Percentiles rank a stretch among this genome's conserved stretches.
Conservation (phyloP, 2,329 filamentous ascomycete species). For the Nemania abortiva region DNA sequence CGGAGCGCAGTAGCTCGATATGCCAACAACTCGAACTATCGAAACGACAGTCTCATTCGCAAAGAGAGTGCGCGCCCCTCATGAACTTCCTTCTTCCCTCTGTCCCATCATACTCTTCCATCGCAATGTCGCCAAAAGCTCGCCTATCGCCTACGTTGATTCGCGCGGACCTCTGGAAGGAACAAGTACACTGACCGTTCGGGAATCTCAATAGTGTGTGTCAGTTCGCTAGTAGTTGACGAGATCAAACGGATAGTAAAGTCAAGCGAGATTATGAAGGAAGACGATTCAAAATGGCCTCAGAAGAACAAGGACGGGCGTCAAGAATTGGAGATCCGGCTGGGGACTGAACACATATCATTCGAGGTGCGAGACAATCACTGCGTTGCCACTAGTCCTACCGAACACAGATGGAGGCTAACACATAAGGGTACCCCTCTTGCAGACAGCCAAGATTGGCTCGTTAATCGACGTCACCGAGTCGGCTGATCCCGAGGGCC, state of each 20-base stretch:
- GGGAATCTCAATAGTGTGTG: constrained; percentile 77
- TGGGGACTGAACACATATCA: constrained; percentile 96
- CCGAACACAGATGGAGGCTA: constrained; percentile 23
- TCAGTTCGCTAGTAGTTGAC: constrained; percentile 88
- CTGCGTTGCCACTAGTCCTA: constrained; percentile 1
- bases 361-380: constrained; percentile 78
- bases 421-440: constrained; percentile 23
- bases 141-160: background rate
- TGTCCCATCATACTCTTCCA: background rate
- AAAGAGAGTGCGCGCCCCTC: constrained; percentile 87
- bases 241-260: constrained; percentile 99
- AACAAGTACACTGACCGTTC: constrained; percentile 19
- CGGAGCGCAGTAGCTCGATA: constrained; percentile 94
- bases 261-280: constrained; percentile 96
- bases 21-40: constrained; percentile 99
- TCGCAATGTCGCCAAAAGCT: background rate
- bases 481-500: constrained; percentile 92
- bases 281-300: constrained; percentile 98
- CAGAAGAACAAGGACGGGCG: constrained; percentile 99
- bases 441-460: constrained; percentile 95
- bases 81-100: constrained; percentile 2
- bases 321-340: constrained; percentile 93
- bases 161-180: background rate
- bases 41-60: constrained; percentile 96
- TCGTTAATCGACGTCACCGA: constrained; percentile 97